Evolutionary conservation across 2,329 filamentous ascomycete genomes (phyloP).

Genomic region (Pyricularia grisea): DNA sequence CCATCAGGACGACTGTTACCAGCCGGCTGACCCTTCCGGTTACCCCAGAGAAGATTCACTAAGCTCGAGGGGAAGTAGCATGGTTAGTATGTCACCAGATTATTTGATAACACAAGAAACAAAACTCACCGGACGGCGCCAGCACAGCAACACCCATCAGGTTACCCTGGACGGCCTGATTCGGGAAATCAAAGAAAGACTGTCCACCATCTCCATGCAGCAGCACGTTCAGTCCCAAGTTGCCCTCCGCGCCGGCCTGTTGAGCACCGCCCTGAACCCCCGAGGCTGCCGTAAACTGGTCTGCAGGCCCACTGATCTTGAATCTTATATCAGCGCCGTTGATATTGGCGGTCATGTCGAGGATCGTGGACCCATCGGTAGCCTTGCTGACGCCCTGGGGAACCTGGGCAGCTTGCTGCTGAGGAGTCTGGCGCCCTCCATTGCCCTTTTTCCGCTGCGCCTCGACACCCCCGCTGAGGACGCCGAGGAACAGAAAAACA

Average conservation of each 20-base stretch:
- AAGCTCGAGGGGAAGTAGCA: background rate
- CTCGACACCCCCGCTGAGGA: conserved; percentile 8
- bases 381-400: conserved; percentile 30
- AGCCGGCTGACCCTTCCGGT: conserved; percentile 44
- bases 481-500: conserved; percentile 8
- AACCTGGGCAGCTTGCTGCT: conserved; percentile 18
- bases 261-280: conserved; percentile 35
- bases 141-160: conserved; percentile 44
- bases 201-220: conserved; percentile 52
- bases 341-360: conserved; percentile 44
- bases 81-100: background rate
- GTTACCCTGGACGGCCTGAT: conserved; percentile 39
- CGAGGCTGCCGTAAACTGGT: conserved; percentile 39
- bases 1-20: conserved; percentile 45
- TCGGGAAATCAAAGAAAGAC: conserved; percentile 49
- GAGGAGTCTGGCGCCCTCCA: conserved; percentile 13
- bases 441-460: conserved; percentile 1
- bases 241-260: conserved; percentile 19
- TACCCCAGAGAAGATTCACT: conserved; percentile 46
- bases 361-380: conserved; percentile 43
- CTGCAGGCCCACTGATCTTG: conserved; percentile 43
- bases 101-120: background rate
- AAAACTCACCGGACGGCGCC: conserved; percentile 26
- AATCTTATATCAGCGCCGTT: conserved; percentile 46
- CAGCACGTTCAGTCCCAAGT: conserved; percentile 44